Conservation (phyloP, 2,329 filamentous ascomycete genomes). For the Madurella mycetomatis region DNA sequence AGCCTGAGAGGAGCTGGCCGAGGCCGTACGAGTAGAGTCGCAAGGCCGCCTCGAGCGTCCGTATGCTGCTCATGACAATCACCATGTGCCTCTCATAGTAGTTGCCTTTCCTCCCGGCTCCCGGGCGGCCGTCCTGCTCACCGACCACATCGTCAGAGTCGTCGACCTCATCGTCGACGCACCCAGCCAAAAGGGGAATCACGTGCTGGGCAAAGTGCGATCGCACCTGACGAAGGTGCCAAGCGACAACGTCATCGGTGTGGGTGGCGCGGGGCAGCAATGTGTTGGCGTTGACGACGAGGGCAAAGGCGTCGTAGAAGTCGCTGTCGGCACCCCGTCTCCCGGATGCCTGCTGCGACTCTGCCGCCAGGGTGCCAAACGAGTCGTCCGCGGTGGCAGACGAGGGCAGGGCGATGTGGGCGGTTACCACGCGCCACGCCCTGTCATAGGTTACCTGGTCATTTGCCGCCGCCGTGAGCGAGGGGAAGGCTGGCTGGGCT, state of each 20-base stretch:
- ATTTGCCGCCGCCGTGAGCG: constrained; percentile 30
- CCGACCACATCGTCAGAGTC: background rate
- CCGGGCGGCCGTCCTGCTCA: background rate
- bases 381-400: constrained; percentile 52
- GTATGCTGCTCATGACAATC: constrained; percentile 44
- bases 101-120: constrained; percentile 5
- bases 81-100: constrained; percentile 44
- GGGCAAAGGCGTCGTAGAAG: constrained; percentile 50
- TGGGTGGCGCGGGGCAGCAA: constrained; percentile 46
- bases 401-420: constrained; percentile 52
- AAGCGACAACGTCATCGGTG: constrained; percentile 54
- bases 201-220: constrained; percentile 58
- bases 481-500: constrained; percentile 14
- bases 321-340: constrained; percentile 29
- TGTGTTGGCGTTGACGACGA: constrained; percentile 46
- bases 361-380: constrained; percentile 45
- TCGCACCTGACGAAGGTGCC: constrained; percentile 59
- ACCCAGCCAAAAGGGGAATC: constrained; percentile 50
- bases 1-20: constrained; percentile 46
- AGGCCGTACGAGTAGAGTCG: constrained; percentile 54
- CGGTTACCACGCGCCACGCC: constrained; percentile 59
- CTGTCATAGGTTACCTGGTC: constrained; percentile 57
- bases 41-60: constrained; percentile 56
- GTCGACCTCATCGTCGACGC: constrained; percentile 24
- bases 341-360: constrained; percentile 30